Evolutionary conservation across 2,329 filamentous ascomycete genomes (phyloP).

Genomic region (Anthostomella pinea): DNA sequence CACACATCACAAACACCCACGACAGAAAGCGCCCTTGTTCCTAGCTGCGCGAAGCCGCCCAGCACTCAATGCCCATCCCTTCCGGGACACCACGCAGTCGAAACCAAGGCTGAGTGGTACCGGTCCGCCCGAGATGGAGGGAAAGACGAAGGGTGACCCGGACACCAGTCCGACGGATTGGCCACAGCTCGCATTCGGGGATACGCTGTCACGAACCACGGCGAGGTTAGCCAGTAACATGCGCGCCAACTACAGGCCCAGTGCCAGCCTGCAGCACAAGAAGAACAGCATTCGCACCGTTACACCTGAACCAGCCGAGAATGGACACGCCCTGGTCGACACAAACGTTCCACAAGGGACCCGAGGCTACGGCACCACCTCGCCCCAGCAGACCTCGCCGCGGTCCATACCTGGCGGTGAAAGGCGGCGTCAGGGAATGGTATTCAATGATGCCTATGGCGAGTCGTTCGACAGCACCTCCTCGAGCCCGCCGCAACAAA

Average conservation of each 20-base stretch:
- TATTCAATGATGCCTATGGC: slow-evolving; percentile 56
- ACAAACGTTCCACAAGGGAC: slow-evolving; percentile 25
- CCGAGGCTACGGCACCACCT: slow-evolving; percentile 34
- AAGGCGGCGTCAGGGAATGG: slow-evolving; percentile 54
- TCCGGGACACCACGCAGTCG: slow-evolving; percentile 36
- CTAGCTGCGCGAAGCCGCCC: slow-evolving; percentile 20
- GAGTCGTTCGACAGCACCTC: slow-evolving; percentile 48
- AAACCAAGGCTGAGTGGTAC: slow-evolving; percentile 45
- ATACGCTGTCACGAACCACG: slow-evolving; percentile 22
- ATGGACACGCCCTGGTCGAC: slow-evolving; percentile 20
- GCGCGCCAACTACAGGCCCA: slow-evolving; percentile 28
- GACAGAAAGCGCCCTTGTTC: slow-evolving; percentile 14
- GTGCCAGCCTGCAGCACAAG: slow-evolving; percentile 31
- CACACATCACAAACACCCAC: slow-evolving; percentile 16
- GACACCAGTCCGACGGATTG: slow-evolving; percentile 36
- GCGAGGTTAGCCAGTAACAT: slow-evolving; percentile 18
- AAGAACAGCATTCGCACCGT: slow-evolving; percentile 62
- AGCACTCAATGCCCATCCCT: slow-evolving; percentile 28
- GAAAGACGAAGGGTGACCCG: slow-evolving; percentile 37
- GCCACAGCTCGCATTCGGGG: slow-evolving; percentile 30
- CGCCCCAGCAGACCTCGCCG: slow-evolving; percentile 45
- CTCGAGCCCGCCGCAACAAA: slow-evolving; percentile 38
- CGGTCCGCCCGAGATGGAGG: slow-evolving; percentile 45
- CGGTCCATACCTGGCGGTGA: slow-evolving; percentile 44
- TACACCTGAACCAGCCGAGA: slow-evolving; percentile 57